Conservation (phyloP, 2,329 filamentous ascomycete genomes). For the Fusarium hainanense region DNA sequence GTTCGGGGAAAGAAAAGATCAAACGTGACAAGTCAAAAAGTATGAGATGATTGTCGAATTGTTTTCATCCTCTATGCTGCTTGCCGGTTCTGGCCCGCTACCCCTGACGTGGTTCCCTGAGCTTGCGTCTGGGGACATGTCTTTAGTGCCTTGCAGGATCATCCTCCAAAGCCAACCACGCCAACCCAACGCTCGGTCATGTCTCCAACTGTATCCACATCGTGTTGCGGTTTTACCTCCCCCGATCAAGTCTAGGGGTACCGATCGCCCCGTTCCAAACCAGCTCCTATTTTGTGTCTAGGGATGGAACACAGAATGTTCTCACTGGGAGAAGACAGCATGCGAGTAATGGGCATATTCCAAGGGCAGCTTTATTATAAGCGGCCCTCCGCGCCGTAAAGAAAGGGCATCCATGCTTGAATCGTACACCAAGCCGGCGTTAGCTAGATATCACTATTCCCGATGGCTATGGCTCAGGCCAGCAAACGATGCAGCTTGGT, state of each 20-base stretch:
- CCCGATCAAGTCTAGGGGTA: constrained; percentile 39
- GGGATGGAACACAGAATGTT: neutral
- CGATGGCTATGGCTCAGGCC: neutral
- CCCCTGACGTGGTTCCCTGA: constrained; percentile 42
- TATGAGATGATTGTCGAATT: neutral
- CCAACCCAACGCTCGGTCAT: constrained; percentile 33
- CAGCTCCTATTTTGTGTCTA: constrained; percentile 16
- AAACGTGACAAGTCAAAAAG: constrained; percentile 13
- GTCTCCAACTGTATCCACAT: constrained; percentile 37
- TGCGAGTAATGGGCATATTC: neutral
- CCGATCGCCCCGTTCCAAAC: constrained; percentile 34
- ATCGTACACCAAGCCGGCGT: neutral
- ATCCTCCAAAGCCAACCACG: constrained; percentile 41
- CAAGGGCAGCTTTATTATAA: neutral
- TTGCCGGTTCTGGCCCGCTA: constrained; percentile 29
- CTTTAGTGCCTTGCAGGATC: constrained; percentile 42
- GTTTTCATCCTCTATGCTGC: constrained; percentile 16
- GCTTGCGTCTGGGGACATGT: constrained; percentile 21
- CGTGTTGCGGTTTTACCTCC: constrained; percentile 40
- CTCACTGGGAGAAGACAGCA: neutral
- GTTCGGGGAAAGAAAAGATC: constrained; percentile 24
- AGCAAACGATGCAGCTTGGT: neutral
- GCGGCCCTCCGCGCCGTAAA: neutral
- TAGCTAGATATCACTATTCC: neutral
- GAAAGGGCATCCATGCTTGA: neutral